These are phyloP conservation scores for Colletotrichum australisinense DNA, from an alignment of 2,329 filamentous ascomycete species.

Conservation along the genomic window DNA sequence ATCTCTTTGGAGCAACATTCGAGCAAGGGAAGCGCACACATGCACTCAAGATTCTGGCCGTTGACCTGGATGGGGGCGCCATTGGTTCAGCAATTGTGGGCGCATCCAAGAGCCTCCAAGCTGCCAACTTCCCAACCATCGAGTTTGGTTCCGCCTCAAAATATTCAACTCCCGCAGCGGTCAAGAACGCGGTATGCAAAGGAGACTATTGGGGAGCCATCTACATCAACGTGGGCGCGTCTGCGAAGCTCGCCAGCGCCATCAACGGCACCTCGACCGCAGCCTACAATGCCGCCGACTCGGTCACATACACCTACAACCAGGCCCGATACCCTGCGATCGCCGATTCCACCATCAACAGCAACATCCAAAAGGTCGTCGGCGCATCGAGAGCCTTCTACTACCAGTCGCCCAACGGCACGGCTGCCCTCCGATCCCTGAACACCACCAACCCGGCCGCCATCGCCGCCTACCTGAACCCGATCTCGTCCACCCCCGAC, in stretches of 20 bases:
- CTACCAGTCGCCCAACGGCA: conserved; percentile 41
- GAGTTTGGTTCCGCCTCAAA: conserved; percentile 40
- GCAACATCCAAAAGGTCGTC: conserved; percentile 44
- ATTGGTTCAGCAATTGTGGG: conserved; percentile 46
- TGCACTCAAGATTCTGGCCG: conserved; percentile 42
- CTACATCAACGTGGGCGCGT: conserved; percentile 46
- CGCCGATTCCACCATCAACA: conserved; percentile 41
- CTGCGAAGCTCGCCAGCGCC: conserved; percentile 43
- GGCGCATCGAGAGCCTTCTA: conserved; percentile 39
- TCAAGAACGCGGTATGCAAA: conserved; percentile 49
- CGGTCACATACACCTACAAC: conserved; percentile 50
- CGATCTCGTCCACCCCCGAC: conserved; percentile 42
- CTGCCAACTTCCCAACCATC: conserved; percentile 46
- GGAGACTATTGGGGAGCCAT: conserved; percentile 51
- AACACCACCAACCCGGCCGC: conserved; percentile 40
- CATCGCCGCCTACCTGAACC: conserved; percentile 46
- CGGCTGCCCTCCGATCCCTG: conserved; percentile 27
- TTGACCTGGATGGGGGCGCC: conserved; percentile 47
- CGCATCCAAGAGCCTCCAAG: conserved; percentile 47
- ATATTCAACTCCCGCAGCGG: conserved; percentile 41
- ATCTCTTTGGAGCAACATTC: conserved; percentile 48
- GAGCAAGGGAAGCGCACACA: conserved; percentile 38
- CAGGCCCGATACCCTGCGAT: conserved; percentile 48
- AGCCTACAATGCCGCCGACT: conserved; percentile 46
- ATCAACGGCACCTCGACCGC: conserved; percentile 40